Percentiles rank a stretch among this genome's conserved stretches.
phyloP scores from a whole-genome alignment of 306 rosid species.

The Cyamopsis tetragonoloba region DNA sequence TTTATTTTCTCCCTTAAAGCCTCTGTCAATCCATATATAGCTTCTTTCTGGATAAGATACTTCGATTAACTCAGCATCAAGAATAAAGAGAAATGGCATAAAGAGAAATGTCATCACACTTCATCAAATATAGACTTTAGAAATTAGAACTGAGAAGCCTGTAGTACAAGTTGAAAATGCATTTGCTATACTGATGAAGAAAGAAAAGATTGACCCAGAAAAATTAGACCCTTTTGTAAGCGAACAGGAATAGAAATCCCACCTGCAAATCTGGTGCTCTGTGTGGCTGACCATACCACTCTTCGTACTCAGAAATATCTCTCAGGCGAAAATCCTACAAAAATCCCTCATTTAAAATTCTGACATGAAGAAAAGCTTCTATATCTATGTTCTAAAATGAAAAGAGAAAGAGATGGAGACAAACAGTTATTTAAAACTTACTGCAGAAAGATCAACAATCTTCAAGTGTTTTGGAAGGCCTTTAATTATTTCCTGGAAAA shows the following conservation, averaged over 20 bases:
- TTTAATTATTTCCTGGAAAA: constrained; percentile 82
- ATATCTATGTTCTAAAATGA: not conserved
- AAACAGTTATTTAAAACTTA: constrained; percentile 37
- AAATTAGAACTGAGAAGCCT: constrained; percentile 9
- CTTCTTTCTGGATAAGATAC: constrained; percentile 72
- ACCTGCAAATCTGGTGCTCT: constrained; percentile 84
- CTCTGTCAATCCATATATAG: constrained; percentile 91
- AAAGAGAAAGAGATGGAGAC: not conserved
- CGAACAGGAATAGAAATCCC: constrained; percentile 1
- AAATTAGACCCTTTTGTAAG: constrained; percentile 8
- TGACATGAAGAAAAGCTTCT: not conserved
- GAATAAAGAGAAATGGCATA: not conserved
- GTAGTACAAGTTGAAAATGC: not conserved
- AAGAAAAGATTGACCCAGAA: constrained; percentile 19
- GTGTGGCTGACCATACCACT: constrained; percentile 94
- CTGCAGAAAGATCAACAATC: constrained; percentile 99
- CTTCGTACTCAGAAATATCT: constrained; percentile 81
- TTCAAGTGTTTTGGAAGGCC: constrained; percentile 80
- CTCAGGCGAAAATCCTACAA: constrained; percentile 82
- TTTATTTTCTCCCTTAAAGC: constrained; percentile 62
- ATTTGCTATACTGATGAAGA: constrained; percentile 1
- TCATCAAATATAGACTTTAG: constrained; percentile 3
- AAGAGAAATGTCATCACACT: not conserved
- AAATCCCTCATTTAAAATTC: constrained; percentile 24
- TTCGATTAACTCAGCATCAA: constrained; percentile 22